Conservation (phyloP, 441 rosid genomes). For the Adansonia grandidieri region DNA sequence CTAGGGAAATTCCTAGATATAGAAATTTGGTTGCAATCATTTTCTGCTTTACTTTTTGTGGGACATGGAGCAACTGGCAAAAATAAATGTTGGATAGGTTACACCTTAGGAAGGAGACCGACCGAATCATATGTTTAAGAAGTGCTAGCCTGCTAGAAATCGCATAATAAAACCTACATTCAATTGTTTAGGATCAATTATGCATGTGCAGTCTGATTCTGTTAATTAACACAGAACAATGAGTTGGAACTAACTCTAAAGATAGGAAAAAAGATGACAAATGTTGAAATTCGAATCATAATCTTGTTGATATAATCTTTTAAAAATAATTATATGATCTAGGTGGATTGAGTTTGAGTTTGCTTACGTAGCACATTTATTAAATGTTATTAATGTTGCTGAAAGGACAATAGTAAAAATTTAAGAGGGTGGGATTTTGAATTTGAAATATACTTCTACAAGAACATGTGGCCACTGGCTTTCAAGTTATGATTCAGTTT, state of each 20-base stretch:
- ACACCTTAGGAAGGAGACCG: not conserved
- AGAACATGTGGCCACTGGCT: not conserved
- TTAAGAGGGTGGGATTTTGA: too few species aligned
- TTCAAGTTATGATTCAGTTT: not conserved
- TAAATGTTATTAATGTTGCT: too few species aligned
- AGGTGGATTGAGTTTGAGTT: too few species aligned
- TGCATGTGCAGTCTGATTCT: not conserved
- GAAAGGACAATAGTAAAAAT: too few species aligned
- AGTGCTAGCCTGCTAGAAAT: not conserved
- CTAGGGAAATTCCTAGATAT: too few species aligned
- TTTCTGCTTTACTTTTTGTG: not conserved
- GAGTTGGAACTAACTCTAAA: too few species aligned
- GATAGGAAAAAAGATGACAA: too few species aligned
- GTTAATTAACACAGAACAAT: not conserved
- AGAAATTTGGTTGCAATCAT: not conserved
- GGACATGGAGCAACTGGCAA: not conserved
- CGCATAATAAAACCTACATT: not conserved
- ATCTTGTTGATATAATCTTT: too few species aligned
- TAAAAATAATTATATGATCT: too few species aligned
- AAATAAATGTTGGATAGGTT: not conserved
- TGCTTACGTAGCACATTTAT: too few species aligned
- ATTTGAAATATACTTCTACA: too few species aligned
- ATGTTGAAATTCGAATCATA: not conserved
- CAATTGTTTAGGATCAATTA: not conserved
- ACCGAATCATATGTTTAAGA: not conserved